Evolutionary conservation across 352 stramenopile genomes (phyloP).

Genomic region (Phytophthora lateralis): DNA sequence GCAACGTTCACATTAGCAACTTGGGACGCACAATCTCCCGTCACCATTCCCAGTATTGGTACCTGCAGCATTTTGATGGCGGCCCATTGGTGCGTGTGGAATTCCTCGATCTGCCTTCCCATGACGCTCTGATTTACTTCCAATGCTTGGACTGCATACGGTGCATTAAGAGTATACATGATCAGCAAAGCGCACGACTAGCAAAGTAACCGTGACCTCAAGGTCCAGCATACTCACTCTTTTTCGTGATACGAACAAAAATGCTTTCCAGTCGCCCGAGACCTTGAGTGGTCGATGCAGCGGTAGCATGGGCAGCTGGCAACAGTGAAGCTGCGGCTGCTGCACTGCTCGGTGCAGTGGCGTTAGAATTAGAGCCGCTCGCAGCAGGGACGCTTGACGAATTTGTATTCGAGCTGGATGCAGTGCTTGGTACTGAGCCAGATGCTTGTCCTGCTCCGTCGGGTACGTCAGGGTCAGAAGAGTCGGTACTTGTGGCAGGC

Average conservation of each 20-base stretch:
- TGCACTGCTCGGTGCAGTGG: constrained; percentile 17
- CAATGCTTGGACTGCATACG: constrained; percentile 62
- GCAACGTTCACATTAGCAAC: constrained; percentile 7
- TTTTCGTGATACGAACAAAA: constrained; percentile 86
- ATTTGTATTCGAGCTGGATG: constrained; percentile 16
- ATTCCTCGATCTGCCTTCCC: constrained; percentile 60
- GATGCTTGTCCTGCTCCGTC: constrained; percentile 9
- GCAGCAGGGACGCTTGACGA: constrained; percentile 12
- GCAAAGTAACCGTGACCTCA: not conserved
- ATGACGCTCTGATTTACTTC: constrained; percentile 73
- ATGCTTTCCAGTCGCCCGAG: constrained; percentile 81
- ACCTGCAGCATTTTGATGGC: constrained; percentile 54
- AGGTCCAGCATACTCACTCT: constrained; percentile 58
- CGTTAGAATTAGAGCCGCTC: constrained; percentile 17
- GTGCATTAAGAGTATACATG: constrained; percentile 1
- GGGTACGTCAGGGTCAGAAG: constrained; percentile 4
- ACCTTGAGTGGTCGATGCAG: constrained; percentile 45
- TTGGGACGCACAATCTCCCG: not conserved
- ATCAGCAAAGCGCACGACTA: not conserved
- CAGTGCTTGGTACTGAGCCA: constrained; percentile 4
- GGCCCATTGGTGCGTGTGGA: constrained; percentile 47
- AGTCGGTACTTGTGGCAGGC: constrained; percentile 4
- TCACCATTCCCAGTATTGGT: not conserved
- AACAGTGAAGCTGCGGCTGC: constrained; percentile 20
- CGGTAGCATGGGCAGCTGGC: constrained; percentile 12